Evolutionary conservation across 1,139 yeast genomes (phyloP).

Genomic region (Yamadazyma jaroonii): DNA sequence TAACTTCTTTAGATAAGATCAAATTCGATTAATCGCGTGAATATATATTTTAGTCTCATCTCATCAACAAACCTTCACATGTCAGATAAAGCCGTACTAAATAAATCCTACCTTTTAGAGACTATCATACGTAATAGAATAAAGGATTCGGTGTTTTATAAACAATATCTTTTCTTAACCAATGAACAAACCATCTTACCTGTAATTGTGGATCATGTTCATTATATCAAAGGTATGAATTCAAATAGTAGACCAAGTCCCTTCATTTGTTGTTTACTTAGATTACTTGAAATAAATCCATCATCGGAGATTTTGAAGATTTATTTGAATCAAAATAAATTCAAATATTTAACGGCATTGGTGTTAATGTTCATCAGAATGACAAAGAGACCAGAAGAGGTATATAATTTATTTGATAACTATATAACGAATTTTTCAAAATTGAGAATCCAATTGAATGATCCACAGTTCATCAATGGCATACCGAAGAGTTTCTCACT

Average conservation of each 20-base stretch:
- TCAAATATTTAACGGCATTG: constrained; percentile 66
- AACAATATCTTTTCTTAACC: constrained; percentile 57
- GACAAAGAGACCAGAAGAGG: constrained; percentile 40
- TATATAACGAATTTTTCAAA: constrained; percentile 55
- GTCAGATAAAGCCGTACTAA: constrained; percentile 18
- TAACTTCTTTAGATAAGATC: constrained; percentile 22
- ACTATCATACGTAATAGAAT: constrained; percentile 68
- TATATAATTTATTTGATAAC: constrained; percentile 52
- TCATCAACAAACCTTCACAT: not conserved
- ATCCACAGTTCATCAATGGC: constrained; percentile 27
- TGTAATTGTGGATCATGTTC: constrained; percentile 35
- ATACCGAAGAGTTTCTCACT: constrained; percentile 29
- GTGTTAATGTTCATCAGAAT: constrained; percentile 59
- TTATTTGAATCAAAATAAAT: constrained; percentile 49
- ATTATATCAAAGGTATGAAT: constrained; percentile 48
- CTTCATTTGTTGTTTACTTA: constrained; percentile 61
- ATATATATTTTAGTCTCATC: constrained; percentile 1
- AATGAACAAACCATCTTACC: constrained; percentile 50
- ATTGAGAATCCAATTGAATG: constrained; percentile 25
- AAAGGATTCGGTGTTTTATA: constrained; percentile 67
- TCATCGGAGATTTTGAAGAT: constrained; percentile 48
- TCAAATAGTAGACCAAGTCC: constrained; percentile 53
- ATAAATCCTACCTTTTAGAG: constrained; percentile 58
- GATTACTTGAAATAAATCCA: constrained; percentile 65
- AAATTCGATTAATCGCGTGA: constrained; percentile 24